Percentiles rank a stretch among this genome's conserved stretches.
Evolutionary conservation across 306 rosid genomes (phyloP).

Genomic region (Leucaena leucocephala): DNA sequence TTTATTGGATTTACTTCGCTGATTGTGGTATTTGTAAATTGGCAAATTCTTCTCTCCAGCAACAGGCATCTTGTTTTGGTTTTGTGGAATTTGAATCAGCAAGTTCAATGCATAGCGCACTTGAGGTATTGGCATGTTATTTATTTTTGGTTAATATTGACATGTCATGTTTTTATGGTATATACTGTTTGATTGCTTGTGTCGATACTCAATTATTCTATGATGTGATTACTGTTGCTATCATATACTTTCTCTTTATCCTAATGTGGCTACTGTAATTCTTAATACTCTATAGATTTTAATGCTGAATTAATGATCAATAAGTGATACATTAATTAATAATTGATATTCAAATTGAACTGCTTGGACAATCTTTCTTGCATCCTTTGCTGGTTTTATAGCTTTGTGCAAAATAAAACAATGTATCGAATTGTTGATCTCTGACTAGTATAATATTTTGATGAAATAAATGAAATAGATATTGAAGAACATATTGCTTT

Average conservation of each 20-base stretch:
- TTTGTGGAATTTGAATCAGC: slow-evolving; percentile 86
- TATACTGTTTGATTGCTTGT: neutral
- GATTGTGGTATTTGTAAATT: slow-evolving; percentile 4
- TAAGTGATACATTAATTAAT: neutral
- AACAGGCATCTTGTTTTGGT: slow-evolving; percentile 83
- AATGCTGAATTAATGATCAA: neutral
- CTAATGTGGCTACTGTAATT: neutral
- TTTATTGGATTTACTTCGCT: neutral
- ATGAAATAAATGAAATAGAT: neutral
- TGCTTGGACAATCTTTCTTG: neutral
- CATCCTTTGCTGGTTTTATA: neutral
- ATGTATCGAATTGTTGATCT: neutral
- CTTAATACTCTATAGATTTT: neutral
- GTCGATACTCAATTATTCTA: neutral
- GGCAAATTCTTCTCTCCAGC: slow-evolving; percentile 39
- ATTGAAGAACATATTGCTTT: neutral
- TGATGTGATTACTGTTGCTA: neutral
- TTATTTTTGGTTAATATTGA: neutral
- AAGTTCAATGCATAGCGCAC: slow-evolving; percentile 66
- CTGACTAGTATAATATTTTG: neutral
- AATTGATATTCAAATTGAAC: neutral
- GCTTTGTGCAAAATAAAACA: neutral
- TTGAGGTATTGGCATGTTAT: slow-evolving; percentile 53
- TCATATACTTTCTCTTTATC: neutral
- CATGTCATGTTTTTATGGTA: neutral